Evolutionary conservation across 352 stramenopile genomes (phyloP).

Genomic region (Phytophthora cajani): DNA sequence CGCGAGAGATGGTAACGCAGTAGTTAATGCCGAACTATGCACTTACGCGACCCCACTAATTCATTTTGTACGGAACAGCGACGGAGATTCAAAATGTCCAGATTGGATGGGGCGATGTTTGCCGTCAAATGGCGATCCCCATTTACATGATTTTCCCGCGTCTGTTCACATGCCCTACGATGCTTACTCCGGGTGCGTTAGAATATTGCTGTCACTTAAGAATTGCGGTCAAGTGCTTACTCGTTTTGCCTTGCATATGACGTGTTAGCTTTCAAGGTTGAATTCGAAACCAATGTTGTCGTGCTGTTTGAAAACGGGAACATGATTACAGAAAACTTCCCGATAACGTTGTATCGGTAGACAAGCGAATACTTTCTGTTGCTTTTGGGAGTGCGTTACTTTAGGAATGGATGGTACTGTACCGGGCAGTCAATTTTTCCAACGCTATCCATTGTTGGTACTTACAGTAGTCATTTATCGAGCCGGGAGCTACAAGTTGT

Average conservation of each 20-base stretch:
- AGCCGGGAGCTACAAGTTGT: neutral
- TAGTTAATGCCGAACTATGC: neutral
- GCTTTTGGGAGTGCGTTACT: neutral
- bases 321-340: constrained; percentile 92
- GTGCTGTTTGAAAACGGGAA: constrained; percentile 92
- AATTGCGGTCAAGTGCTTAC: neutral
- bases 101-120: constrained; percentile 92
- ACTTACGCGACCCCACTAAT: neutral
- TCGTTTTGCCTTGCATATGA: constrained; percentile 4
- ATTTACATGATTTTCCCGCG: constrained; percentile 96
- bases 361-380: neutral
- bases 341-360: constrained; percentile 86
- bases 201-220: neutral
- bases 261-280: constrained; percentile 86
- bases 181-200: constrained; percentile 72
- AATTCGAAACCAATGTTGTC: constrained; percentile 94
- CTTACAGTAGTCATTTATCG: no score
- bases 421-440: neutral
- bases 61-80: constrained; percentile 42
- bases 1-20: constrained; percentile 70
- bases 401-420: neutral
- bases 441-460: no score
- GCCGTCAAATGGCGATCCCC: constrained; percentile 88
- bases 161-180: constrained; percentile 93
- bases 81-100: constrained; percentile 96